A percentile compares a stretch with the other conserved stretches of the same genome.
Conservation (phyloP, 2,329 filamentous ascomycete species). For the Aureobasidium leucospermi region DNA sequence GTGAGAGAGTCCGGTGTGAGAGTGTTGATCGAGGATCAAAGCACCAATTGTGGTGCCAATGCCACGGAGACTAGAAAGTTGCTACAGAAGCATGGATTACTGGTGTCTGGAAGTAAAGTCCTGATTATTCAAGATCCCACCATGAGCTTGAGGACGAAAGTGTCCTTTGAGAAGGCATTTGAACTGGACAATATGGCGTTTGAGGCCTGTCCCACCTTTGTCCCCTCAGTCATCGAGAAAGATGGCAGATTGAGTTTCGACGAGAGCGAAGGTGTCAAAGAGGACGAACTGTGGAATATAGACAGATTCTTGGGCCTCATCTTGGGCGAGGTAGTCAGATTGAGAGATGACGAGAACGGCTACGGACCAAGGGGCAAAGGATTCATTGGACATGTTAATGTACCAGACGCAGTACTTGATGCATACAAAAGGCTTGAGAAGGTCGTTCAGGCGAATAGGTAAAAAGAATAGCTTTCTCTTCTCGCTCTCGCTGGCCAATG, state of each 20-base stretch:
- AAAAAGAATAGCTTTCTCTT: neutral
- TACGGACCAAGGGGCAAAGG: slow-evolving; percentile 39
- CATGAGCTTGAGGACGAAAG: slow-evolving; percentile 37
- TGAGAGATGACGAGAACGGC: slow-evolving; percentile 35
- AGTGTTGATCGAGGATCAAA: slow-evolving; percentile 37
- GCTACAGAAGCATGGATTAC: slow-evolving; percentile 27
- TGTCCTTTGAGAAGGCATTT: slow-evolving; percentile 36
- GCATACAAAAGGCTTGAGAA: slow-evolving; percentile 22
- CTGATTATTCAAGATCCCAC: slow-evolving; percentile 41
- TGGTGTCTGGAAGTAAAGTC: slow-evolving; percentile 19
- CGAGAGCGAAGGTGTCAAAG: neutral
- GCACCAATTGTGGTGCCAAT: slow-evolving; percentile 42
- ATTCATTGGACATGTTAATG: slow-evolving; percentile 39
- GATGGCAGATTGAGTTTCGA: slow-evolving; percentile 13
- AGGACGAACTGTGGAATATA: slow-evolving; percentile 29
- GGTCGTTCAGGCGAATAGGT: slow-evolving; percentile 11
- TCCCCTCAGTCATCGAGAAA: slow-evolving; percentile 20
- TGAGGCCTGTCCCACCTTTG: slow-evolving; percentile 28
- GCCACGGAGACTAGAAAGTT: slow-evolving; percentile 31
- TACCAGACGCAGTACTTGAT: slow-evolving; percentile 30
- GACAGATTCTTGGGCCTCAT: slow-evolving; percentile 36
- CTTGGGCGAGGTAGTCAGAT: slow-evolving; percentile 37
- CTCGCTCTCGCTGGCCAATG: no score
- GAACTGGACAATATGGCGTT: slow-evolving; percentile 20
- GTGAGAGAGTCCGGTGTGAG: slow-evolving; percentile 23